Evolutionary conservation across 2,329 filamentous ascomycete genomes (phyloP).

Genomic region (Colletotrichum melonis): DNA sequence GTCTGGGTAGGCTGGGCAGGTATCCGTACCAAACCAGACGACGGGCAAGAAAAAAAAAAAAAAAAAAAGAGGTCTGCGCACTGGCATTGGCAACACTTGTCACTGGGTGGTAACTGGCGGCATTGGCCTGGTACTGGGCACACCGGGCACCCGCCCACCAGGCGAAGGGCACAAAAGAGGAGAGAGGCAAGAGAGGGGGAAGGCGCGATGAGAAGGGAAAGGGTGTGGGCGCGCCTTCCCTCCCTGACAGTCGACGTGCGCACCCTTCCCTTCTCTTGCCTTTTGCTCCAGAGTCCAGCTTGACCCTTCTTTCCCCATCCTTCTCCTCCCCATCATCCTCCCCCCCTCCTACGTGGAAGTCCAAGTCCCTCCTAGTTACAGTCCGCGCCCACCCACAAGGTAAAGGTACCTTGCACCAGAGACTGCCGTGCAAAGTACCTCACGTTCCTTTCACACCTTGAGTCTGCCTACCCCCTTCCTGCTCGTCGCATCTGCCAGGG

Average conservation of each 20-base stretch:
- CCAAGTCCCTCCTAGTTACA: conserved; percentile 7
- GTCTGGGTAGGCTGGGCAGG: conserved; percentile 12
- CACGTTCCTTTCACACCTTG: conserved; percentile 6
- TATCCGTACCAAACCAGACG: conserved; percentile 9
- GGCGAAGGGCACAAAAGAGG: background rate
- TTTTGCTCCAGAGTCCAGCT: conserved; percentile 9
- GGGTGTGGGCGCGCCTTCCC: conserved; percentile 32
- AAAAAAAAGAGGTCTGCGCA: conserved; percentile 26
- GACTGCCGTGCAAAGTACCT: conserved; percentile 23
- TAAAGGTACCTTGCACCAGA: conserved; percentile 26
- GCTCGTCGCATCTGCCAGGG: conserved; percentile 3
- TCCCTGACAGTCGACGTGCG: conserved; percentile 26
- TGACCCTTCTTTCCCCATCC: conserved; percentile 26
- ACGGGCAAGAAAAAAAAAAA: background rate
- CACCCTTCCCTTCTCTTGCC: conserved; percentile 4
- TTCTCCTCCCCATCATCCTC: conserved; percentile 12
- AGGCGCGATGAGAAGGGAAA: conserved; percentile 10
- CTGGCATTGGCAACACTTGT: conserved; percentile 14
- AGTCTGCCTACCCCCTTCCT: conserved; percentile 7
- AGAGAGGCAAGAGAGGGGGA: conserved; percentile 30
- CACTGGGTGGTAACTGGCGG: background rate
- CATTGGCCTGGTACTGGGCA: background rate
- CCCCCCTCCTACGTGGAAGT: background rate
- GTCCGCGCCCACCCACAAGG: conserved; percentile 21
- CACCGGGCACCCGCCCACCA: conserved; percentile 12